These are phyloP conservation scores for Takashimella koratensis DNA, from an alignment of 1,284 basidiomycete genomes.

Conservation along the genomic window DNA sequence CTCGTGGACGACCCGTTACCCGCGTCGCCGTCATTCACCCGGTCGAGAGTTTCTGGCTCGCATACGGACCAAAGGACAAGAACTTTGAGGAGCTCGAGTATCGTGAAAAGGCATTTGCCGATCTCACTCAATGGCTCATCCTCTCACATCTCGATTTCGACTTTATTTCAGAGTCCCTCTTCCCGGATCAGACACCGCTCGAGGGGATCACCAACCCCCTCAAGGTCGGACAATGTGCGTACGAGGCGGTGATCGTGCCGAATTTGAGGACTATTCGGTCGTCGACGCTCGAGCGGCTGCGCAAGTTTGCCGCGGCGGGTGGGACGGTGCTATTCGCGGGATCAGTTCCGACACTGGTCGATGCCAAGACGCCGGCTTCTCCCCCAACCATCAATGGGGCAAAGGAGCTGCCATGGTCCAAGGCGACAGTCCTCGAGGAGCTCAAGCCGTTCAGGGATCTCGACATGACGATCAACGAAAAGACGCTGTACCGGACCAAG, in stretches of 20 bases:
- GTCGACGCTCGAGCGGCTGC: constrained; percentile 22
- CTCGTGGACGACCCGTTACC: constrained; percentile 24
- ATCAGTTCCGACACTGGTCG: constrained; percentile 19
- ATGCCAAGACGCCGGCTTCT: constrained; percentile 6
- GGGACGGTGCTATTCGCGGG: constrained; percentile 28
- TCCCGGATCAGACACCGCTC: constrained; percentile 17
- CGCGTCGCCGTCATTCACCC: constrained; percentile 33
- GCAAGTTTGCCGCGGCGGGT: constrained; percentile 16
- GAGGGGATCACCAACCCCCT: constrained; percentile 13
- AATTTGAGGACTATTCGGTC: constrained; percentile 28
- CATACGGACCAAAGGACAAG: constrained; percentile 24
- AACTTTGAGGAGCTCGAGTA: constrained; percentile 20
- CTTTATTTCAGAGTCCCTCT: constrained; percentile 35
- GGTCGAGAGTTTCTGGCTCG: constrained; percentile 31
- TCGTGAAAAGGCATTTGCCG: constrained; percentile 21
- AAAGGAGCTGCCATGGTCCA: constrained; percentile 10
- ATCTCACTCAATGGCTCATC: constrained; percentile 30
- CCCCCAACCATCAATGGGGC: constrained; percentile 5
- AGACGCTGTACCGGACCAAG: constrained; percentile 16
- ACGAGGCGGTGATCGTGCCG: constrained; percentile 28
- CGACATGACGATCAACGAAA: constrained; percentile 19
- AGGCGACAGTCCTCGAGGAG: constrained; percentile 13
- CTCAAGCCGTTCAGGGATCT: constrained; percentile 18
- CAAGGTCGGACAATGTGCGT: constrained; percentile 24
- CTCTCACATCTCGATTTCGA: constrained; percentile 29